phyloP scores from a whole-genome alignment of 208 protist species.

The Wallacemonas sp. region DNA sequence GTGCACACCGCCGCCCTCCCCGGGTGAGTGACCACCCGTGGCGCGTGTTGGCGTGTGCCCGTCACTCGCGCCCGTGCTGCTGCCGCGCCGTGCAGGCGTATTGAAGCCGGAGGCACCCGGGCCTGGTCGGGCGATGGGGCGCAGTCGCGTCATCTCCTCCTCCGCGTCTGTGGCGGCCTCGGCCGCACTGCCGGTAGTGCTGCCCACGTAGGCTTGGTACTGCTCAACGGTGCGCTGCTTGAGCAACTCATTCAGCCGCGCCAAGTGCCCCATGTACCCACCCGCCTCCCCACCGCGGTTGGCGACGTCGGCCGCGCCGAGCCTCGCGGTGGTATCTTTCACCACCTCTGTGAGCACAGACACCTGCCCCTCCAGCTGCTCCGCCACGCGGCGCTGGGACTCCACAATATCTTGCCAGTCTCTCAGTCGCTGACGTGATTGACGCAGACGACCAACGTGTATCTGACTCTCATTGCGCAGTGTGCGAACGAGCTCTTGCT shows the following conservation, averaged over 20 bases:
- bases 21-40: neutral
- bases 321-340: constrained; percentile 21
- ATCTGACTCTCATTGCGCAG: constrained; percentile 26
- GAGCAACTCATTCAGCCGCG: constrained; percentile 32
- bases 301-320: constrained; percentile 20
- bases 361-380: constrained; percentile 35
- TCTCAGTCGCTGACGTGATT: constrained; percentile 45
- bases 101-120: neutral
- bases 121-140: constrained; percentile 14
- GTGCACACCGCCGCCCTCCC: constrained; percentile 8
- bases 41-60: neutral
- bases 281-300: neutral
- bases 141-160: constrained; percentile 20
- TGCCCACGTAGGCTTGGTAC: constrained; percentile 24
- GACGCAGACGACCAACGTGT: constrained; percentile 34
- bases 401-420: constrained; percentile 58
- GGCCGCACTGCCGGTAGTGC: constrained; percentile 1
- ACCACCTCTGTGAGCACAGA: constrained; percentile 28
- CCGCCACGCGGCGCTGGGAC: constrained; percentile 16
- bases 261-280: constrained; percentile 24
- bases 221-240: constrained; percentile 35
- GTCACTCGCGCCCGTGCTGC: neutral
- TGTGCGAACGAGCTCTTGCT: constrained; percentile 2
- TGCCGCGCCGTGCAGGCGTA: constrained; percentile 16
- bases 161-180: constrained; percentile 12